These are phyloP conservation scores for Pugionium cornutum DNA, from an alignment of 345 rosid genomes.

Conservation along the genomic window DNA sequence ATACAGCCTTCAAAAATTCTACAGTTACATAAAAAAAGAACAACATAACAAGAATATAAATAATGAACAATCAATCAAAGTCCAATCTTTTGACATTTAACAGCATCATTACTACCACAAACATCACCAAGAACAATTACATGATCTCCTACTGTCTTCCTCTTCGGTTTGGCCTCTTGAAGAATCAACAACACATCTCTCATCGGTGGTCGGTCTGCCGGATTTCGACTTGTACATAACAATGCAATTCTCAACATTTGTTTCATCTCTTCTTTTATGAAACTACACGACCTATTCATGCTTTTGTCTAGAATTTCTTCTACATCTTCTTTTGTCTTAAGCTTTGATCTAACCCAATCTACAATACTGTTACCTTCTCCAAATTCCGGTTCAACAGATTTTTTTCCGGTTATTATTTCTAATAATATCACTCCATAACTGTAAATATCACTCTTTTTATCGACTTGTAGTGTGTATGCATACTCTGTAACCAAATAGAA, in stretches of 20 bases:
- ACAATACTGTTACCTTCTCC: conserved; percentile 99
- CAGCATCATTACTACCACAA: conserved; percentile 32
- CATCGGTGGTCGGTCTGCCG: conserved; percentile 95
- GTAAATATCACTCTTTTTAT: conserved; percentile 90
- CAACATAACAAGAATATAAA: no score
- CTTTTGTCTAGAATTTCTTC: conserved; percentile 65
- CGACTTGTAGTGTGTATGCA: conserved; percentile 92
- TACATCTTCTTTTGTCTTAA: conserved; percentile 65
- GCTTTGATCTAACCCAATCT: conserved; percentile 87
- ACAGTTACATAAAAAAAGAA: no score
- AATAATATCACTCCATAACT: conserved; percentile 87
- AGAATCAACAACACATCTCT: conserved; percentile 93
- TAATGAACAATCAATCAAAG: conserved; percentile 35
- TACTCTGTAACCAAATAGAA: conserved; percentile 53
- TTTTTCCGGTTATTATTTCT: conserved; percentile 75
- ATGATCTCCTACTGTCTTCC: conserved; percentile 50
- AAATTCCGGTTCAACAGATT: conserved; percentile 79
- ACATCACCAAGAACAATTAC: conserved; percentile 24
- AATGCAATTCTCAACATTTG: conserved; percentile 81
- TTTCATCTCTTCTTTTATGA: conserved; percentile 86
- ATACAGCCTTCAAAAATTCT: no score
- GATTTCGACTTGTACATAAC: conserved; percentile 79
- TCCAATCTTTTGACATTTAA: conserved; percentile 47
- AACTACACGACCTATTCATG: conserved; percentile 65
- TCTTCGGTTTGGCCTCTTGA: conserved; percentile 86